A percentile compares a stretch with the other conserved stretches of the same genome.
Evolutionary conservation across 805 yeast species (phyloP).

Genomic region (Wickerhamomyces chambardii): DNA sequence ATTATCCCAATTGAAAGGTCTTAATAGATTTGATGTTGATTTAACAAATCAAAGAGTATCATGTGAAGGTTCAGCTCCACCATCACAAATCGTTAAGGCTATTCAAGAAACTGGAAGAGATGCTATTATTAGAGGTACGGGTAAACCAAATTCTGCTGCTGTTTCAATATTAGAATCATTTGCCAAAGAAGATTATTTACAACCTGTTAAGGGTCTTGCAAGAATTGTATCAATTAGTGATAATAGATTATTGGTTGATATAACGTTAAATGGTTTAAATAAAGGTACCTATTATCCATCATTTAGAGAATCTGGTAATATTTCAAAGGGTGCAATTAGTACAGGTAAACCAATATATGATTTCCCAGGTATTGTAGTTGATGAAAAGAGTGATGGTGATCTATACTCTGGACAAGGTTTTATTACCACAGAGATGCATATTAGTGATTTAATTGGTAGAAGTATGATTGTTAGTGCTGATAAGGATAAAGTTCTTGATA

Average conservation of each 20-base stretch:
- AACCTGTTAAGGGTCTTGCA: conserved; percentile 79
- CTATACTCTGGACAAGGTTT: conserved; percentile 36
- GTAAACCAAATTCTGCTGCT: conserved; percentile 80
- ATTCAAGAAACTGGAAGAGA: conserved; percentile 75
- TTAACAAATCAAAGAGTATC: conserved; percentile 51
- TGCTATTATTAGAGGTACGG: conserved; percentile 89
- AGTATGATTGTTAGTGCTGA: conserved; percentile 26
- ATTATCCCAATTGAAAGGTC: conserved; percentile 39
- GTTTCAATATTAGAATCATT: conserved; percentile 82
- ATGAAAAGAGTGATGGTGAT: conserved; percentile 23
- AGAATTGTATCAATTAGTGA: conserved; percentile 65
- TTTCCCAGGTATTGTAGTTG: conserved; percentile 21
- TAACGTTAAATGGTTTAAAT: conserved; percentile 64
- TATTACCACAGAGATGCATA: conserved; percentile 32
- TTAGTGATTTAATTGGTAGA: conserved; percentile 65
- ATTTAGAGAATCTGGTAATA: conserved; percentile 64
- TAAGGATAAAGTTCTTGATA: conserved; percentile 21
- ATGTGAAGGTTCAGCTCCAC: conserved; percentile 65
- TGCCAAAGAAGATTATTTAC: conserved; percentile 23
- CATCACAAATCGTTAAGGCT: conserved; percentile 60
- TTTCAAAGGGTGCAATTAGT: conserved; percentile 61
- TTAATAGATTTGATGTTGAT: conserved; percentile 46
- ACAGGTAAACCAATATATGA: conserved; percentile 45
- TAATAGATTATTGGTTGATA: conserved; percentile 54
- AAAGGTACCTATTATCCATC: conserved; percentile 64